phyloP scores from a whole-genome alignment of 2,329 filamentous ascomycete species.

The Dactylellina leptospora region DNA sequence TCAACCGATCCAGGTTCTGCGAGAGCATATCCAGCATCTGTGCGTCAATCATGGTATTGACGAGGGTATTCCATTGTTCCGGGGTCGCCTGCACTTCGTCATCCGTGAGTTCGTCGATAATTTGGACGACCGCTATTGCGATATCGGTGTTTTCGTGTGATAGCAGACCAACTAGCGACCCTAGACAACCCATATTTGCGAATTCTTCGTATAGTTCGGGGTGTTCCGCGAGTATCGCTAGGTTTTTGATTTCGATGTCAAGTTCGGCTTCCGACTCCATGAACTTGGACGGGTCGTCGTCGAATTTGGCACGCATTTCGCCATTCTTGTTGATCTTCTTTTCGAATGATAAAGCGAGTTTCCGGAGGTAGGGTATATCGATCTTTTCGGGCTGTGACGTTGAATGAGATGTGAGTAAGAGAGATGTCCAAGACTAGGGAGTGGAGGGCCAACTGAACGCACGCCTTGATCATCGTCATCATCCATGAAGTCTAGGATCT shows the following conservation, averaged over 20 bases:
- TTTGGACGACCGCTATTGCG: slow-evolving; percentile 87
- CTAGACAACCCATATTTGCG: slow-evolving; percentile 75
- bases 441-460: slow-evolving; percentile 58
- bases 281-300: slow-evolving; percentile 77
- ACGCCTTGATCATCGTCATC: slow-evolving; percentile 67
- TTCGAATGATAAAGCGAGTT: slow-evolving; percentile 83
- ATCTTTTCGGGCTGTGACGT: slow-evolving; percentile 73
- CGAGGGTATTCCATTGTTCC: slow-evolving; percentile 80
- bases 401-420: background rate
- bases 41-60: slow-evolving; percentile 71
- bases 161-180: slow-evolving; percentile 79
- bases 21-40: slow-evolving; percentile 78
- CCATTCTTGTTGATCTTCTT: slow-evolving; percentile 90
- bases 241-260: slow-evolving; percentile 83
- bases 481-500: slow-evolving; percentile 89
- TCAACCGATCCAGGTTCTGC: slow-evolving; percentile 79
- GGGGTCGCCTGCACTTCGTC: slow-evolving; percentile 86
- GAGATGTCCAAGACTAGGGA: background rate
- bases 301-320: slow-evolving; percentile 84
- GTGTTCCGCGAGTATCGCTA: slow-evolving; percentile 88
- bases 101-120: slow-evolving; percentile 88
- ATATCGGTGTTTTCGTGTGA: slow-evolving; percentile 98
- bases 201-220: slow-evolving; percentile 83
- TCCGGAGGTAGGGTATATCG: slow-evolving; percentile 82
- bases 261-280: slow-evolving; percentile 81